Evolutionary conservation across 768 basidiomycete species (phyloP).

Genomic region (Phallus indusiatus): DNA sequence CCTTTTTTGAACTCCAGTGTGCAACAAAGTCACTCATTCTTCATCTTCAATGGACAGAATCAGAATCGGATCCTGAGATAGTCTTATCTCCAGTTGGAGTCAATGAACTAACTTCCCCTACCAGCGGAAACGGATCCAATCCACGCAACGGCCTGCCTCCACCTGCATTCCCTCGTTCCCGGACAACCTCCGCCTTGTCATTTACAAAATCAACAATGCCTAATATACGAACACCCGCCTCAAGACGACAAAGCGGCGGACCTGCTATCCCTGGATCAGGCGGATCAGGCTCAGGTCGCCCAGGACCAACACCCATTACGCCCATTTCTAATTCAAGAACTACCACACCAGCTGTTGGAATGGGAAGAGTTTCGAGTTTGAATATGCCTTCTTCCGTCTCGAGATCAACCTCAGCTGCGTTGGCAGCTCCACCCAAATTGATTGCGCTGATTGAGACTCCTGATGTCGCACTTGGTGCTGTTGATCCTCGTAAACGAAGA

Average conservation of each 20-base stretch:
- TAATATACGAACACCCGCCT: conserved; percentile 30
- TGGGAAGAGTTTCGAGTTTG: conserved; percentile 21
- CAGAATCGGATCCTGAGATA: conserved; percentile 33
- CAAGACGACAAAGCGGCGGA: conserved; percentile 19
- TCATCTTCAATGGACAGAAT: conserved; percentile 81
- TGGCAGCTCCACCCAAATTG: conserved; percentile 78
- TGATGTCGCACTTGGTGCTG: conserved; percentile 82
- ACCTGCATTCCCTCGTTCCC: conserved; percentile 23
- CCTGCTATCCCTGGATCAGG: conserved; percentile 11
- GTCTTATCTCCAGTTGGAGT: conserved; percentile 6
- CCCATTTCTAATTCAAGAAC: conserved; percentile 31
- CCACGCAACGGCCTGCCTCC: conserved; percentile 16
- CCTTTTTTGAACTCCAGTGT: conserved; percentile 37
- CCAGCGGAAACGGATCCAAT: background rate
- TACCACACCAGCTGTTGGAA: conserved; percentile 28
- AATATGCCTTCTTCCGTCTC: conserved; percentile 23
- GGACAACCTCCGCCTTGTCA: conserved; percentile 39
- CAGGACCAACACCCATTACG: conserved; percentile 40
- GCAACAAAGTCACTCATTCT: conserved; percentile 82
- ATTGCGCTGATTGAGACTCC: conserved; percentile 80
- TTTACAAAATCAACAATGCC: conserved; percentile 37
- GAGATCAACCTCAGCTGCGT: conserved; percentile 46
- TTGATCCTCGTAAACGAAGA: conserved; percentile 73
- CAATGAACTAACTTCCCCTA: conserved; percentile 1
- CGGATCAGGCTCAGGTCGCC: conserved; percentile 21